Conservation (phyloP, 176 grass and related monocot species). For the Tuctoria greenei region DNA sequence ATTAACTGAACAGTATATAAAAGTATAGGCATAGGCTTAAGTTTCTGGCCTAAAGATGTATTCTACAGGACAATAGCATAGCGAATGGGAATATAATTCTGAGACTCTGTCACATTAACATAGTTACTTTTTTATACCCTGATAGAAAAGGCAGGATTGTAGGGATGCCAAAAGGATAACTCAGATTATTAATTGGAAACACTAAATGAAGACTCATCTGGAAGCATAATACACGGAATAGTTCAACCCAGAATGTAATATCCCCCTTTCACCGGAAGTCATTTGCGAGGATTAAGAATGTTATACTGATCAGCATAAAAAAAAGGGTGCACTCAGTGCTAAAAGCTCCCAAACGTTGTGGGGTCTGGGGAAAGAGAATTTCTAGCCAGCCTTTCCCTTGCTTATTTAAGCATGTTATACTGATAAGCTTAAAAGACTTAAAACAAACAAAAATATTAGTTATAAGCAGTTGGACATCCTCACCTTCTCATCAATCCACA, state of each 20-base stretch:
- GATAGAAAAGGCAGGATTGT: background rate
- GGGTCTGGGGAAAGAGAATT: no score
- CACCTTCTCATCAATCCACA: constrained; percentile 99
- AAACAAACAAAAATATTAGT: background rate
- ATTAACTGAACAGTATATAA: background rate
- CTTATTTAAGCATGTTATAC: background rate
- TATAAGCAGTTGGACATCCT: constrained; percentile 5
- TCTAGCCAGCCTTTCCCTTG: no score
- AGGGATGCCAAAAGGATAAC: background rate
- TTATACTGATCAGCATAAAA: background rate
- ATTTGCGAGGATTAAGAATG: background rate
- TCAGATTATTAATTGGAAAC: background rate
- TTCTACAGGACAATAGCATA: constrained; percentile 22
- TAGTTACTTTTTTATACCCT: constrained; percentile 24
- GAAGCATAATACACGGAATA: background rate
- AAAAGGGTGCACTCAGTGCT: no score
- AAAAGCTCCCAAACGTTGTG: no score
- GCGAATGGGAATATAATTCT: background rate
- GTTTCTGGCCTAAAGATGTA: constrained; percentile 6
- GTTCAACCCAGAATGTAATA: background rate
- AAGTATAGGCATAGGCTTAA: background rate
- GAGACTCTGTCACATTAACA: background rate
- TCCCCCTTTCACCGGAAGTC: background rate
- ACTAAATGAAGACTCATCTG: background rate
- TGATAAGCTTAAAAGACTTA: background rate